Evolutionary conservation across 2,329 filamentous ascomycete species (phyloP), one percentile per base, ranked within the genome.

Genomic region (Fusarium miscanthi): DNA sequence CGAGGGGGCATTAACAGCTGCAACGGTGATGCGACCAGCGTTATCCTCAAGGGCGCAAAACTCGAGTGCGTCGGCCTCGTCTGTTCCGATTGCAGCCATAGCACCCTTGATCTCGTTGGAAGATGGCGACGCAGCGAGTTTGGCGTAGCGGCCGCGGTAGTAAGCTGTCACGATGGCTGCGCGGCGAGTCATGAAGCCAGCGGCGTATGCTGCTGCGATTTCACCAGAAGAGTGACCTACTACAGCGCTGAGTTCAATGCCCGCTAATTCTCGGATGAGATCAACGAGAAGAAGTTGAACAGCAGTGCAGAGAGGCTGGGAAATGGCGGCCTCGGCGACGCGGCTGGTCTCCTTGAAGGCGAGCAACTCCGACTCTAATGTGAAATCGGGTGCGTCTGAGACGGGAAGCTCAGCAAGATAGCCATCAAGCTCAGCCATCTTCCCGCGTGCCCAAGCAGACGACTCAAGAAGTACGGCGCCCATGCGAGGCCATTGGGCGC

Each of bases 211-310:
- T 10, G 63, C 63, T 7, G 35, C 63, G 4, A 66, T 65, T 6
- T 66, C 63, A 7, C 85, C 85, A 46, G 77, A 81, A 0, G 83
- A 85, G 63, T 87, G 85, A 1, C 85, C 84, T 1, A 80, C 77
- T 0, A 85, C 84, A 13, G 77, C 79, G 2, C 68, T 38, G 0
- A 84, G 82, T 5, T 53, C 61, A 5, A 87, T 76, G 1, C 78
- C 48, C 19, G 53, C 56, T 19, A 57, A 7, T 6, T 40, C 35
- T 4, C 13, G 2, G 8, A 66, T 38, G 11, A 66, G 41, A 2
- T 54, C 25, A 1, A 60, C 30, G 0, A 60, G 33, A 9, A 48
- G 45, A 1, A 67, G 13, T 7, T 67, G 64, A 0, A 66, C 42
- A 1, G 64, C 62, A 13, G 64, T 66, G 9, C 64, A 67, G 1